Evolutionary conservation across 176 grass and related monocot genomes (phyloP), one percentile per base, ranked within the genome.

Genomic region (Avena atlantica): DNA sequence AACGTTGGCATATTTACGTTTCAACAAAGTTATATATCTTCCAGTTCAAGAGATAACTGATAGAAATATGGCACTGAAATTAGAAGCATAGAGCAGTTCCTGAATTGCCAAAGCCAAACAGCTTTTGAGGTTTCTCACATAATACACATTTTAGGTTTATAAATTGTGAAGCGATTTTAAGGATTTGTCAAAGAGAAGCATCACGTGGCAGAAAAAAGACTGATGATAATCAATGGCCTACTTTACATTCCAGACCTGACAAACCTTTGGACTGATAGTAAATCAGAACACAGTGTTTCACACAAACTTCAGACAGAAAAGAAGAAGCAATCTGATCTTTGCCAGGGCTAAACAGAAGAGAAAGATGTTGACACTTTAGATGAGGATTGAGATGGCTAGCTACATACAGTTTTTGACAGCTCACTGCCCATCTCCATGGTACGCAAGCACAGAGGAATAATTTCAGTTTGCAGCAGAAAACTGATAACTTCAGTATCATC

Each of bases 371-470:
- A 21, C 48, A 64, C 34, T 85, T 78, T 7, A 85, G 14, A 81
- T 19, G n/a, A 83, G 29, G 29, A 58, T 83, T 53, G 50, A 81
- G 42, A 81, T 88, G 61, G 53, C 24, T 29, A 34, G 65, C 31
- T 25, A 90, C 89, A 79, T 88, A 96, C 94, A 6, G 97, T 99
- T 92, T 99, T 99, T 12, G 97, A 99, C 4, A 99, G 92, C 85
- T 99, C 94, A 83, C 94, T 96, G 40, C 97, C 97, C 97, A 99
- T 99, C 87, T 96, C 97, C 97, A 99, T 99, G 66, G 97, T 99
- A 67, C 92, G 91, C 58, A 99, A 52, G 60, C 97, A 99, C 65
- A 99, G 78, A 78, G 97, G 97, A 88, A 99, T 99, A 89, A 99
- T 99, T 96, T 99, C 97, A 85, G 97, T 99, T 83, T 99, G 97